Evolutionary conservation across 768 basidiomycete genomes (phyloP).

Genomic region (Favolaschia claudopus): DNA sequence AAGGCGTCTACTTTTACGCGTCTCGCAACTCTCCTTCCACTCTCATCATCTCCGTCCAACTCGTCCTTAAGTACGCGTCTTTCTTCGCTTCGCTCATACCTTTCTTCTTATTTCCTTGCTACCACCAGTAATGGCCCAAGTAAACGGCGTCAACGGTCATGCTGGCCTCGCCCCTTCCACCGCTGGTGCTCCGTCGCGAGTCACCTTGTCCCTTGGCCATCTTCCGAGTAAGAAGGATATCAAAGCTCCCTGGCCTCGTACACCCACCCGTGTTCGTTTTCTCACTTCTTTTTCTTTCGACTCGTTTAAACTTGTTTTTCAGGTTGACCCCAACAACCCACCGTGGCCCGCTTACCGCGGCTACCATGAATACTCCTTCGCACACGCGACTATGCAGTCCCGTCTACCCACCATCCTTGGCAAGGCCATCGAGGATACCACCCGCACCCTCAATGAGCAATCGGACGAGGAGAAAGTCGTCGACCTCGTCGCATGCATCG

Average conservation of each 20-base stretch:
- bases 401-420: conserved; percentile 94
- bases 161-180: conserved; percentile 27
- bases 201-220: conserved; percentile 78
- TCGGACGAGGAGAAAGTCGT: conserved; percentile 82
- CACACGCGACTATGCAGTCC: conserved; percentile 95
- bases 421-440: conserved; percentile 93
- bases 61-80: too few species aligned
- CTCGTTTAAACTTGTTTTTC: not conserved
- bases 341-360: conserved; percentile 86
- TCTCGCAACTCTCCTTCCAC: too few species aligned
- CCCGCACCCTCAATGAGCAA: conserved; percentile 87
- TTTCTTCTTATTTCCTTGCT: not conserved
- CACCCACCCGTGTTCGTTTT: conserved; percentile 57
- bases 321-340: conserved; percentile 86
- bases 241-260: conserved; percentile 75
- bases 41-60: too few species aligned
- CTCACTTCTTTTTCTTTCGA: not conserved
- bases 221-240: conserved; percentile 77
- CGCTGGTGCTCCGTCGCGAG: conserved; percentile 58
- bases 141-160: conserved; percentile 22
- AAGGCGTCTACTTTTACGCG: too few species aligned
- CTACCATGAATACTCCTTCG: conserved; percentile 84
- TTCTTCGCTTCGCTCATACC: conserved; percentile 2
- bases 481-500: conserved; percentile 86
- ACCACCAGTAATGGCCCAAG: conserved; percentile 7